phyloP scores from a whole-genome alignment of 140 eudicot species.

The Ambrosia hybrid region DNA sequence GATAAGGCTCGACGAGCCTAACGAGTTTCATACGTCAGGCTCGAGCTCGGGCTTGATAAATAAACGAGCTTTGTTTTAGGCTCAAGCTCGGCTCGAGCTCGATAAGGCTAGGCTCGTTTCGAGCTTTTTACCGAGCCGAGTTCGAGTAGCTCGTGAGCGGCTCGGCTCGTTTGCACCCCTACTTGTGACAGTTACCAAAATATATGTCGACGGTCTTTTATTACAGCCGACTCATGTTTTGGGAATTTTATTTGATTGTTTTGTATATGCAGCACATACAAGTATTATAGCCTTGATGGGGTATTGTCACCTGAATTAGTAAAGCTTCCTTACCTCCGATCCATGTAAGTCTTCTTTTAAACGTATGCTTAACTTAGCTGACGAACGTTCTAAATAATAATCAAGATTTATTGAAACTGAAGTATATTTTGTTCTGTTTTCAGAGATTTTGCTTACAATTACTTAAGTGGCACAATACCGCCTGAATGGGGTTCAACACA shows the following conservation, averaged over 20 bases:
- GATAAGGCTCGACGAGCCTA: no score
- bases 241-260: slow-evolving; percentile 13
- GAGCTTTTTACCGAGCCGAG: no score
- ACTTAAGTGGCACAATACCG: slow-evolving; percentile 72
- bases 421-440: slow-evolving; percentile 13
- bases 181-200: no score
- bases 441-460: slow-evolving; percentile 86
- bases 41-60: no score
- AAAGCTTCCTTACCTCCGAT: slow-evolving; percentile 65
- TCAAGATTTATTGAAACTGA: not conserved
- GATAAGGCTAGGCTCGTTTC: no score
- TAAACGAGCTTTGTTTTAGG: no score
- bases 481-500: slow-evolving; percentile 66
- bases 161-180: no score
- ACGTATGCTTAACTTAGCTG: not conserved
- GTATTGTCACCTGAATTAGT: slow-evolving; percentile 65
- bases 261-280: slow-evolving; percentile 53
- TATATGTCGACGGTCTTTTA: no score
- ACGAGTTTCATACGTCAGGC: no score
- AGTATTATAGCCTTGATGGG: slow-evolving; percentile 75
- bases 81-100: no score
- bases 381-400: not conserved
- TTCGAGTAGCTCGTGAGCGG: no score
- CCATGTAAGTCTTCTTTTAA: slow-evolving; percentile 49
- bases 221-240: slow-evolving; percentile 10